Base-by-base conservation (phyloP, 352 stramenopile species). In the Phytophthora constricta region DNA sequence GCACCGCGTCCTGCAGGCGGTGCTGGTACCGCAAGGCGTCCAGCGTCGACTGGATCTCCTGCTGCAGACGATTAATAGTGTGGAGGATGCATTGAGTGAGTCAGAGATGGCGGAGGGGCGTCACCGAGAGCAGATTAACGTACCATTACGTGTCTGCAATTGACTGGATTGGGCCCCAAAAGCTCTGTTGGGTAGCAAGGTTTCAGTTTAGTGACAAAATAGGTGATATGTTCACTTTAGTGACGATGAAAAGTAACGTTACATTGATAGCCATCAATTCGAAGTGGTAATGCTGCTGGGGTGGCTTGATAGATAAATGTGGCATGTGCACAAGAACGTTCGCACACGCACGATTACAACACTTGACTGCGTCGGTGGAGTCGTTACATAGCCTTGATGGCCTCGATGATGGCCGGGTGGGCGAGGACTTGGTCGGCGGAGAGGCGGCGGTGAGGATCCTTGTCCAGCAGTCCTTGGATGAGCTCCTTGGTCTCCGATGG, bases 401-500 rank as follows among this genome's bases (percentile, higher is more conserved):
- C 70, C 20, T 65, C 58, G 13, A 74, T 14, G 45, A 80, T 61
- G 22, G 68, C 70, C 27, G 68, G 72, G 48, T 89, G 80, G 2
- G 53, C 42, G 1, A 86, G 70, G 26, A 96, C 68, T 49, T 91
- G 81, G 2, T 84, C 59, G 2, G 89, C 80, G 2, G 68, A 71
- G 3, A 94, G 69, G 17, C 88, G 73, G 0, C 58, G 52, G 22
- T 14, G 20, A 13, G 88, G 88, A 23, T 96, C 79, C 48, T 95
- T 95, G 8, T 93, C 77, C 54, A 96, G 47, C 27, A 96, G 61
- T 0, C 84, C 84, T 17, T 74, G 73, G 25, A 94, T 82, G 14
- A 96, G 60, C 11, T 79, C 60, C 69, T 94, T 91, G 23, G 87
- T 74, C 13, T 91, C 75, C 4, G 27, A 19, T 1, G 84, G 59